phyloP scores from a whole-genome alignment of 768 basidiomycete genomes.

The Hortiboletus campestris region DNA sequence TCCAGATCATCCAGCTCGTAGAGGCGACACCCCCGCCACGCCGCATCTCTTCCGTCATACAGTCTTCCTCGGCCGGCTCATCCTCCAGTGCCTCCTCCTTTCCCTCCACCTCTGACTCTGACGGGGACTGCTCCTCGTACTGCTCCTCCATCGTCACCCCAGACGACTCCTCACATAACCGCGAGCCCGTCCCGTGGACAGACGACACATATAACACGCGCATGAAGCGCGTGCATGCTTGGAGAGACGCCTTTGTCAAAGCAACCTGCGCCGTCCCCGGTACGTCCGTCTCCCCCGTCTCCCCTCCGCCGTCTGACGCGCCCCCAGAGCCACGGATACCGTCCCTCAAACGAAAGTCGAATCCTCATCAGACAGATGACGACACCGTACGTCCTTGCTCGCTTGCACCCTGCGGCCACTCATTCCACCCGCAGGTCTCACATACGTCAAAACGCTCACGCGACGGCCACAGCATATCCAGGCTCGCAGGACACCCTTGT shows the following conservation, averaged over 20 bases:
- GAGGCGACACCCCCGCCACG: constrained; percentile 55
- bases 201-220: constrained; percentile 53
- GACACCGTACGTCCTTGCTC: constrained; percentile 36
- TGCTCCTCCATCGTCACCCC: constrained; percentile 63
- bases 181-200: constrained; percentile 27
- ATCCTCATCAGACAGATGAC: constrained; percentile 39
- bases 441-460: constrained; percentile 55
- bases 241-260: constrained; percentile 60
- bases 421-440: constrained; percentile 39
- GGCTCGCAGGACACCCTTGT: constrained; percentile 58
- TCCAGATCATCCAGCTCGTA: constrained; percentile 73
- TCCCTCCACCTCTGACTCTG: constrained; percentile 34
- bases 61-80: constrained; percentile 40
- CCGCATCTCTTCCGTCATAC: constrained; percentile 36
- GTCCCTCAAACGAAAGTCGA: constrained; percentile 48
- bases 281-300: constrained; percentile 25
- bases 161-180: constrained; percentile 34
- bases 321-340: constrained; percentile 26
- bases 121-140: constrained; percentile 62
- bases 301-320: constrained; percentile 5
- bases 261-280: constrained; percentile 42
- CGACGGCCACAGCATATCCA: constrained; percentile 36
- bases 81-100: constrained; percentile 38
- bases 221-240: constrained; percentile 67
- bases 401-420: constrained; percentile 10